These are phyloP conservation scores for Thelonectria rubi DNA, from an alignment of 2,329 filamentous ascomycete species.

Conservation along the genomic window DNA sequence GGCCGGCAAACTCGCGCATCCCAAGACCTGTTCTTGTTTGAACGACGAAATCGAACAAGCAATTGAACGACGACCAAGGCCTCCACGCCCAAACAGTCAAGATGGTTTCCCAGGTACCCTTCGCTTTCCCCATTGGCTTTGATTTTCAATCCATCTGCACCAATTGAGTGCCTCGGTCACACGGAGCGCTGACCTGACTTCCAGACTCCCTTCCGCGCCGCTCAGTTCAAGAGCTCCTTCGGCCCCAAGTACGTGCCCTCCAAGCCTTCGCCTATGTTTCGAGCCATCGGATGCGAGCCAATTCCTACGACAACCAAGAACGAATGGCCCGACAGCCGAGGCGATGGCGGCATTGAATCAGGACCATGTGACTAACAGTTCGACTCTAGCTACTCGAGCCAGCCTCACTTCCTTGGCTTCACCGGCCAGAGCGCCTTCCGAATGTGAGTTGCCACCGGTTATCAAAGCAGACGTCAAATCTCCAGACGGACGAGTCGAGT, in stretches of 20 bases:
- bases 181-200: conserved; percentile 44
- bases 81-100: conserved; percentile 47
- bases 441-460: conserved; percentile 57
- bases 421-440: conserved; percentile 57
- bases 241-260: conserved; percentile 67
- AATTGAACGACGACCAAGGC: conserved; percentile 49
- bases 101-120: conserved; percentile 54
- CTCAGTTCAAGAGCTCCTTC: conserved; percentile 68
- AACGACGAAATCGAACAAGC: conserved; percentile 45
- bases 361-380: conserved; percentile 41
- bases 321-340: conserved; percentile 4
- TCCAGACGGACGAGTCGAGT: conserved; percentile 25
- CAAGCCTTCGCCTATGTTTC: neutral
- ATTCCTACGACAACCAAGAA: conserved; percentile 2
- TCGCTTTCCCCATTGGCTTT: no score
- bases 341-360: conserved; percentile 11
- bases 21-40: conserved; percentile 38
- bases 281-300: conserved; percentile 16
- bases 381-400: conserved; percentile 64
- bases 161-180: conserved; percentile 20
- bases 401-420: conserved; percentile 64
- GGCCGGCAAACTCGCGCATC: conserved; percentile 48
- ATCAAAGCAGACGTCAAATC: neutral
- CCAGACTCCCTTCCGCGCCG: conserved; percentile 58
- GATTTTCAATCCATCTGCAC: neutral